phyloP scores from a whole-genome alignment of 2,329 filamentous ascomycete genomes.

The Calonectria pauciramosa region DNA sequence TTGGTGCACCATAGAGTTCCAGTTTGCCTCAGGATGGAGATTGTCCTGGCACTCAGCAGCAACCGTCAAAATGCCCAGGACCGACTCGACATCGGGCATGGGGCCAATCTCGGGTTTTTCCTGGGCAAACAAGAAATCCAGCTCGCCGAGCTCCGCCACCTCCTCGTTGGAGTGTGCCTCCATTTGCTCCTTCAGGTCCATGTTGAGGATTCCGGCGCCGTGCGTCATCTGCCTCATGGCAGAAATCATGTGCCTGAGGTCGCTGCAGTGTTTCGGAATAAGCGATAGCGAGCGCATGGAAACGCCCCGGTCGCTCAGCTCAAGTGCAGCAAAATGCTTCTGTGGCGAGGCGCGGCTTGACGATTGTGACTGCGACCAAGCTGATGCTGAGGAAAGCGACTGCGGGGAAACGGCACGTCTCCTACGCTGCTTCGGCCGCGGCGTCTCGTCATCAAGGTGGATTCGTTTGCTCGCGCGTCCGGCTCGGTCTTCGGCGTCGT shows the following conservation, averaged over 20 bases:
- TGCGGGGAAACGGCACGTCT: neutral
- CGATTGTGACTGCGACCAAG: slow-evolving; percentile 5
- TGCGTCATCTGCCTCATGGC: slow-evolving; percentile 14
- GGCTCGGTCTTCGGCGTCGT: neutral
- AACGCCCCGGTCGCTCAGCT: neutral
- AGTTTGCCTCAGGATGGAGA: neutral
- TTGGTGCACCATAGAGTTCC: slow-evolving; percentile 7
- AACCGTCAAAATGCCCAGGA: neutral
- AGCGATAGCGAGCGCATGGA: neutral
- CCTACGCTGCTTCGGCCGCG: neutral
- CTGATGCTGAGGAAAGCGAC: neutral
- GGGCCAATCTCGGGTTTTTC: neutral
- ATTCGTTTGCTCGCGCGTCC: slow-evolving; percentile 7
- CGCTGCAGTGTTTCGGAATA: neutral
- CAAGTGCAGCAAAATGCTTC: neutral
- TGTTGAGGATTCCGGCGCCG: slow-evolving; percentile 5
- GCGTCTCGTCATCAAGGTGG: neutral
- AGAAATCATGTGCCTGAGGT: neutral
- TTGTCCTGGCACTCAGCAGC: neutral
- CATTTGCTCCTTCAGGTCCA: neutral
- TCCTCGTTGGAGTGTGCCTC: neutral
- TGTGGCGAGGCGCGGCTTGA: slow-evolving; percentile 15
- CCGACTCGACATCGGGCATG: neutral
- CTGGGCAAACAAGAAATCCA: neutral
- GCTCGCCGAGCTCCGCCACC: neutral